Conservation (phyloP, 129 eudicot species). For the Erigeron canadensis region DNA sequence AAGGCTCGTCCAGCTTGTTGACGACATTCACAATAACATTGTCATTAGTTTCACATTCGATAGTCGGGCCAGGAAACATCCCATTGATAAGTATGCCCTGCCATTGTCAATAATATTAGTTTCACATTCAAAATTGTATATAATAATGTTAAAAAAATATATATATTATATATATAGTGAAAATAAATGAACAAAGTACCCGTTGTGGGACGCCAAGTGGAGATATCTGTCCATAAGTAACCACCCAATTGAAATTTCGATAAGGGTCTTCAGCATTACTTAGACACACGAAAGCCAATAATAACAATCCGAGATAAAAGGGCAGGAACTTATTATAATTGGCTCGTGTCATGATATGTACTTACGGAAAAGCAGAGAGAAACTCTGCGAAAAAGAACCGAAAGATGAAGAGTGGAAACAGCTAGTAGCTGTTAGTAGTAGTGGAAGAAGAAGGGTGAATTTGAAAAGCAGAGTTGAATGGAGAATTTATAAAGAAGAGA, state of each 20-base stretch:
- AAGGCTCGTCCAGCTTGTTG: conserved; percentile 75
- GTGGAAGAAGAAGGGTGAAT: background rate
- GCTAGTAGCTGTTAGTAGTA: conserved; percentile 7
- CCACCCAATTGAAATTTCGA: conserved; percentile 49
- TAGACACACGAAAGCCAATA: conserved; percentile 50
- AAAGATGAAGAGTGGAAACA: conserved; percentile 8
- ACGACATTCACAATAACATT: conserved; percentile 60
- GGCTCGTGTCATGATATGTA: conserved; percentile 43
- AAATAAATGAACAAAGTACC: conserved; percentile 40
- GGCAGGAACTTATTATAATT: conserved; percentile 24
- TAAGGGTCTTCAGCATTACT: conserved; percentile 88
- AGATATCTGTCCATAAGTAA: conserved; percentile 58
- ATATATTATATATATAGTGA: no score
- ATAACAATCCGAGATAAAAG: conserved; percentile 53
- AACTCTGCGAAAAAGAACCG: conserved; percentile 23
- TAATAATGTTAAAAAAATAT: no score
- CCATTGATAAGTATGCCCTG: conserved; percentile 92
- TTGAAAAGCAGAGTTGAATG: conserved; percentile 22
- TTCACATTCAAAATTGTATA: no score
- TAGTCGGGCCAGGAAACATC: conserved; percentile 75
- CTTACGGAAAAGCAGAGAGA: conserved; percentile 24
- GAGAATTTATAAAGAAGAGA: conserved; percentile 35
- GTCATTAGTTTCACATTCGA: conserved; percentile 70
- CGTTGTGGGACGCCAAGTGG: conserved; percentile 78
- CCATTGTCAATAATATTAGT: conserved; percentile 19